phyloP scores from a whole-genome alignment of 2,329 filamentous ascomycete genomes.

The Hypoxylon sp. region DNA sequence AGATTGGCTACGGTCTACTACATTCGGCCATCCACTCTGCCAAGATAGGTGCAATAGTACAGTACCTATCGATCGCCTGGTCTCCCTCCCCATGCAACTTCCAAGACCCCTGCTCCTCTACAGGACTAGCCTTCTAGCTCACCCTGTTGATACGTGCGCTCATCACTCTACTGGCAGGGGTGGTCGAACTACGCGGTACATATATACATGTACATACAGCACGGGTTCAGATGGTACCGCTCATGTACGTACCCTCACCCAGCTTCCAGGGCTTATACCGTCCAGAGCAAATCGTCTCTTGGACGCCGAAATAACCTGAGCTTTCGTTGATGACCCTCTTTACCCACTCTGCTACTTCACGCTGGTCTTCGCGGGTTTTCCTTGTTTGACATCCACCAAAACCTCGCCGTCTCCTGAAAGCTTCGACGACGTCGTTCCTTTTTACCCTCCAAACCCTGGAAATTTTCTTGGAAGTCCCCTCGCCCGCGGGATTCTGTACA shows the following conservation, averaged over 20 bases:
- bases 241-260: slow-evolving; percentile 38
- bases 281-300: slow-evolving; percentile 41
- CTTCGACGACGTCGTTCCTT: slow-evolving; percentile 54
- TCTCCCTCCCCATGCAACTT: slow-evolving; percentile 16
- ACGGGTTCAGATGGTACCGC: slow-evolving; percentile 1
- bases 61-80: slow-evolving; percentile 46
- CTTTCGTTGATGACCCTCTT: slow-evolving; percentile 48
- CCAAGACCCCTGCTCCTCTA: slow-evolving; percentile 35
- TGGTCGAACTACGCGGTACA: slow-evolving; percentile 24
- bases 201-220: slow-evolving; percentile 2
- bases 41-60: slow-evolving; percentile 41
- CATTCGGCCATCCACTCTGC: slow-evolving; percentile 44
- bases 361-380: slow-evolving; percentile 43
- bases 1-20: slow-evolving; percentile 40
- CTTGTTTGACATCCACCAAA: slow-evolving; percentile 47
- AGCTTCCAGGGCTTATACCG: slow-evolving; percentile 38
- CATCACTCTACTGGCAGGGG: slow-evolving; percentile 35
- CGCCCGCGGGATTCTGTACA: slow-evolving; percentile 27
- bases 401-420: slow-evolving; percentile 45
- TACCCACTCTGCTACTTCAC: slow-evolving; percentile 47
- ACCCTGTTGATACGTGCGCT: slow-evolving; percentile 45
- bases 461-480: slow-evolving; percentile 37
- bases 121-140: slow-evolving; percentile 40
- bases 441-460: slow-evolving; percentile 57
- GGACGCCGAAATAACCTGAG: slow-evolving; percentile 47